Base-by-base conservation (phyloP, 768 basidiomycete genomes). In the Russula sp. region DNA sequence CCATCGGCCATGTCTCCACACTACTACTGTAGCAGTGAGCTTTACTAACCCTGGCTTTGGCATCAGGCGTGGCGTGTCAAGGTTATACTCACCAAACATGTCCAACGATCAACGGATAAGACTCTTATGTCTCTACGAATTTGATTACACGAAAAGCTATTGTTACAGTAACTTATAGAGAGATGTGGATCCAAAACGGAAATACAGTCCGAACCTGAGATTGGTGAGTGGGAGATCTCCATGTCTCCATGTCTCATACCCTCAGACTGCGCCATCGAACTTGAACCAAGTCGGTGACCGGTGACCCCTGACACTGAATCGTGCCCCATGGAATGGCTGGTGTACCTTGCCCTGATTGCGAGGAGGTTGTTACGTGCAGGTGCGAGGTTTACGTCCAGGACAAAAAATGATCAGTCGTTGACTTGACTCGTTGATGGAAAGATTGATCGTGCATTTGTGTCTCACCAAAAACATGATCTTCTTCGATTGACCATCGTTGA, bases 251-350 rank as follows among this genome's bases (percentile, higher is more conserved):
- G 1, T 5, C 14, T 40, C 14, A 38, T 14, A 38, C 13, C 20
- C n/a, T 46, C 20, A n/a, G 46, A 1, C n/a, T 5, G n/a, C 26
- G 40, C 8, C 5, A n/a, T 13, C 48, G 38, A 38, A 38, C 38
- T 34, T 11, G 32, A 49, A 49, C 32, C 22, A 22, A 13, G 14
- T 18, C 7, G 24, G 6, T 53, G 60, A 46, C 52, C 7, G 24
- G 6, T 53, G 60, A 46, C 52, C 52, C 60, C 60, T 14, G 59
- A 32, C 51, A 61, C 42, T 61, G 51, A 53, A n/a, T 16, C 34
- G 16, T 59, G 36, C 18, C 16, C 2, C 16, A 34, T 34, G 10
- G 8, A 13, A 13, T 11, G 13, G 22, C 32, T 30, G 28, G 44
- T 0, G 14, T 34, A 3, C 18, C 5, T 40, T 22, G 16, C 59